Conservation (phyloP, 208 protist species). For the Leishmania tropica region DNA sequence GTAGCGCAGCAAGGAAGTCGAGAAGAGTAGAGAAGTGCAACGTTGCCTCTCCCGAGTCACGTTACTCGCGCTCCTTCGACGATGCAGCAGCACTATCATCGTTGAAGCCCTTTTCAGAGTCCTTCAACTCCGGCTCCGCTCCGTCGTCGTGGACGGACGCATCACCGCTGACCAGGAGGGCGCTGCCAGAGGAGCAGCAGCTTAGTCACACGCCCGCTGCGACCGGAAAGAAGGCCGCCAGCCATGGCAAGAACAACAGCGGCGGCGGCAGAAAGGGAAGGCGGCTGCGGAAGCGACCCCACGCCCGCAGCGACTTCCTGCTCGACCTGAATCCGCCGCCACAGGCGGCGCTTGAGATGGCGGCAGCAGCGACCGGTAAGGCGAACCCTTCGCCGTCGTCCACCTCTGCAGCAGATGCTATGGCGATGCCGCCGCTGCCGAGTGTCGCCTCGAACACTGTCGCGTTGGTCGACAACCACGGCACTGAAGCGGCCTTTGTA, state of each 20-base stretch:
- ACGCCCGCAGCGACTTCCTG: conserved; percentile 8
- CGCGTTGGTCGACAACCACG: background rate
- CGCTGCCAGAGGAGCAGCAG: conserved; percentile 7
- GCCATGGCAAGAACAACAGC: background rate
- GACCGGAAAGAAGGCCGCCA: background rate
- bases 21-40: background rate
- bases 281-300: background rate
- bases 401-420: background rate
- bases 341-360: background rate
- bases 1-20: background rate
- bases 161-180: background rate
- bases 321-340: conserved; percentile 4
- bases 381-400: no score
- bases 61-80: background rate
- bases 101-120: background rate
- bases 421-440: background rate
- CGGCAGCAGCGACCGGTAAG: background rate
- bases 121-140: background rate
- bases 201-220: background rate
- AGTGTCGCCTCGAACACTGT: background rate
- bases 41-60: conserved; percentile 3
- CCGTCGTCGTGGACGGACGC: conserved; percentile 9
- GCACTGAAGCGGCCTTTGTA: background rate
- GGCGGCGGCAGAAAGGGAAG: background rate
- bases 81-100: background rate